Evolutionary conservation across 2,329 filamentous ascomycete species (phyloP), one percentile per base, ranked within the genome.

Genomic region (Lasiodiplodia sp.): DNA sequence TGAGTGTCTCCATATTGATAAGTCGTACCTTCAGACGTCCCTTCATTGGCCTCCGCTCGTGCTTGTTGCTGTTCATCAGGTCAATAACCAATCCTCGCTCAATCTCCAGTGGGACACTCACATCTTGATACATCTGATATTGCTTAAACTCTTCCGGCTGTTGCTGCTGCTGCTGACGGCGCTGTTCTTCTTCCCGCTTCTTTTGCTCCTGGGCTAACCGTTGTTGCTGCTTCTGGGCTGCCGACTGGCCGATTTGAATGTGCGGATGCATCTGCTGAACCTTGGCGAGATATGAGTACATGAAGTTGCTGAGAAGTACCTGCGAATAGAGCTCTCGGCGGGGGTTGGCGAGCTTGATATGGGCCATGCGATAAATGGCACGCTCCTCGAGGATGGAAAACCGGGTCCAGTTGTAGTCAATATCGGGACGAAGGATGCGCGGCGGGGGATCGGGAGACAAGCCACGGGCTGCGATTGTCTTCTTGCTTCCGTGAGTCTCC

Each of bases 221-320:
- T 65, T 87, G 79, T 65, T 85, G 84, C 75, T 88, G 88, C 77
- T 91, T 90, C 74, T 94, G 93, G 44, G 92, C 89, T 18, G 86
- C 83, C 64, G 92, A 94, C 44, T 92, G 88, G n/a, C 93, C 93
- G 53, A 97, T 90, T 75, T 96, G 92, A 82, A 97, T 92, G 76
- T 97, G 93, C 53, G 96, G 96, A 79, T 99, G 96, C 93, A 97
- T 97, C 75, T 96, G 94, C 81, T 99, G 96, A 56, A 99, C 96
- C 80, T 98, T 99, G 71, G 96, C 96, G 72, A 99, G 87, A 79
- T 99, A 99, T 68, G 94, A 96, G 82, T 99, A 99, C 96, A 99
- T 99, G 81, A 99, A 99, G 79, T 99, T 99, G 81, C 94, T 97
- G 73, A 99, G 87, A 69, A 99, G 85, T 25, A 99, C 96, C 80